Evolutionary conservation across 2,329 filamentous ascomycete genomes (phyloP), one percentile per base, ranked within the genome.

Genomic region (Fusarium pseudonygamai): DNA sequence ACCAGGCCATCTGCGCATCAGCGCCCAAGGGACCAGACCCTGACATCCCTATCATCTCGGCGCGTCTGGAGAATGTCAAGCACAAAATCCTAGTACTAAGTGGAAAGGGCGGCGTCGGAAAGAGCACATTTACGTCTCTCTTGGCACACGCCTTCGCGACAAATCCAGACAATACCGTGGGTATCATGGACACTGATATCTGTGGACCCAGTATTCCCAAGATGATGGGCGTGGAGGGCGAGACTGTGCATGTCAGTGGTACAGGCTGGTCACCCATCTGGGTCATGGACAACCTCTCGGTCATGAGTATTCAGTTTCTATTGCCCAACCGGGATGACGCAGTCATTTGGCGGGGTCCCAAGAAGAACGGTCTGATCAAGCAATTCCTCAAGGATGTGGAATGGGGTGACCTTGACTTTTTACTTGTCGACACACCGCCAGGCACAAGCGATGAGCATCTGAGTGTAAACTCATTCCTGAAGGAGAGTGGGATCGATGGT

Each of bases 261-360:
- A 90, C 92, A 2, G 96, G 96, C 5, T 98, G 95, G 96, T 94
- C 93, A 79, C 96, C 96, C 0, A 96, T 98, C 20, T 98, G 95
- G 93, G 95, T 97, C 22, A 89, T 92, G 77, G 96, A 98, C 77
- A 99, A 98, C 78, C 86, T 99, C 7, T 93, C 93, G 4, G 94
- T 97, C 57, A 98, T 99, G 96, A 96, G 93, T 78, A 94, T 99
- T 73, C 96, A 99, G 82, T 99, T 99, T 81, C 97, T 99, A 94
- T 87, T 99, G 50, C 96, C 96, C 0, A 94, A 94, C 78, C 89
- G 93, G 52, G 96, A 99, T 82, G 95, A 97, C 79, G 96, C 96
- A 7, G 92, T 99, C 45, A 99, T 99, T 75, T 99, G 96, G 96
- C 90, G 96, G 57, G 96, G 96, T 0, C 93, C 96, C 6, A 99